Percentiles rank a stretch among this genome's conserved stretches.
Evolutionary conservation across 495 filamentous ascomycete genomes (phyloP).

Genomic region (Tricharina praecox): DNA sequence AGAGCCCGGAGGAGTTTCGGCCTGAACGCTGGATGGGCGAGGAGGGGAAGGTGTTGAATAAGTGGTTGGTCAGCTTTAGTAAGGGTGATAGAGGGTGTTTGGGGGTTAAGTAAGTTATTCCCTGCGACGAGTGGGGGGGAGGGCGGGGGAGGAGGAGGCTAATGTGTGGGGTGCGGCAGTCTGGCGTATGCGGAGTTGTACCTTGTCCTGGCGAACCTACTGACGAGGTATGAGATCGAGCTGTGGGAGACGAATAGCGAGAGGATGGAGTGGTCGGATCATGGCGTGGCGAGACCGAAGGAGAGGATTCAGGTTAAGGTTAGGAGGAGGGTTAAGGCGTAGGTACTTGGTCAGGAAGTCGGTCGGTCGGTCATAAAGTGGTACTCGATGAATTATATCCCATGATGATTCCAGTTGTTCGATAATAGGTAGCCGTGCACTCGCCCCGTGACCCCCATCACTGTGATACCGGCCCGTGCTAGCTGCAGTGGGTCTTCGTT

Average conservation of each 20-base stretch:
- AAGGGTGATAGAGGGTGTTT: constrained; percentile 34
- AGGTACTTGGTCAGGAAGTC: too few relatives aligned
- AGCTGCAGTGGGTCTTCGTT: too few relatives aligned
- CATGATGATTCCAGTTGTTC: too few relatives aligned
- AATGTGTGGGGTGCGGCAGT: constrained; percentile 4
- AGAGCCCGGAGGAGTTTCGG: neutral
- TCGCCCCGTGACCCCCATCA: too few relatives aligned
- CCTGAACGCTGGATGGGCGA: constrained; percentile 6
- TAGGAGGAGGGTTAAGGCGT: neutral
- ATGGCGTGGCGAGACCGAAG: constrained; percentile 2
- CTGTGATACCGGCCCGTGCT: too few relatives aligned
- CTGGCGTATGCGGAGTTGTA: constrained; percentile 36
- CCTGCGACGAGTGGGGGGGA: neutral
- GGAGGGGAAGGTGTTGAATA: constrained; percentile 1
- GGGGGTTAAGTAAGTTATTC: constrained; percentile 30
- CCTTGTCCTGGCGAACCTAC: constrained; percentile 31
- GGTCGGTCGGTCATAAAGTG: too few relatives aligned
- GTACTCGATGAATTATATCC: too few relatives aligned
- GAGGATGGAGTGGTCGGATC: constrained; percentile 11
- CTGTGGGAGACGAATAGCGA: constrained; percentile 19
- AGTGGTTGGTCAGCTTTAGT: constrained; percentile 30
- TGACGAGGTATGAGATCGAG: constrained; percentile 29
- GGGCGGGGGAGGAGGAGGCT: neutral
- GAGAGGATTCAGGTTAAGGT: constrained; percentile 4
- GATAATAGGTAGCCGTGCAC: too few relatives aligned